A percentile compares a stretch with the other conserved stretches of the same genome.
These are phyloP conservation scores for Fraxinus floribunda DNA, from an alignment of 305 asterid genomes.

Conservation along the genomic window DNA sequence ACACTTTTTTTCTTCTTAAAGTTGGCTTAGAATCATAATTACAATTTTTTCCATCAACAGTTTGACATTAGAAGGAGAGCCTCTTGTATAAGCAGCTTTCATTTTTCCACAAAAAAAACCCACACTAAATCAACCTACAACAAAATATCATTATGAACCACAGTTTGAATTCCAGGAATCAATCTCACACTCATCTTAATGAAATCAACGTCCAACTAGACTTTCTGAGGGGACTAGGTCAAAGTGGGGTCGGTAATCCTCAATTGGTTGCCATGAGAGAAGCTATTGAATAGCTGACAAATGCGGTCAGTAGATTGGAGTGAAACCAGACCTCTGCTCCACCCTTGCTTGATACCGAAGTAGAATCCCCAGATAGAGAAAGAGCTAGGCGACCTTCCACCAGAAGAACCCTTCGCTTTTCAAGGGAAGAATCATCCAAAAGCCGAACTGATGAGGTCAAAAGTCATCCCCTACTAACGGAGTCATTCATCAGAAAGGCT, in stretches of 20 bases:
- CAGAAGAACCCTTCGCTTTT: not conserved
- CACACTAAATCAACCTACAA: not conserved
- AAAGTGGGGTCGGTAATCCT: not conserved
- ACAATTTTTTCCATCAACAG: not conserved
- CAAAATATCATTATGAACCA: not conserved
- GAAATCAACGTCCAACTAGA: not conserved
- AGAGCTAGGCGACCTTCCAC: not conserved
- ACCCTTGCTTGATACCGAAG: too few relatives aligned
- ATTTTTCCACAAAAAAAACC: not conserved
- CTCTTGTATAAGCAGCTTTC: not conserved
- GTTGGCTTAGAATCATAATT: not conserved
- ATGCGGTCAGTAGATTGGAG: not conserved
- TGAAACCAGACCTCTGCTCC: not conserved
- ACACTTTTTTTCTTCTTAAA: not conserved
- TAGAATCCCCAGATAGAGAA: not conserved
- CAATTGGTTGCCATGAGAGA: not conserved
- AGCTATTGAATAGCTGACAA: not conserved
- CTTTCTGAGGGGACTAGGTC: not conserved
- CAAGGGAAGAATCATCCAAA: too few relatives aligned
- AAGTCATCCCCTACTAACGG: not conserved
- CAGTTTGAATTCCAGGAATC: not conserved
- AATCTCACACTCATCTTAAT: not conserved
- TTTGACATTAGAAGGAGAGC: not conserved
- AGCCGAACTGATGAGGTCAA: not conserved
- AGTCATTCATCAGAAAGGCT: not conserved